Percentiles rank a stretch among this genome's conserved stretches.
These are phyloP conservation scores for Acer campestre DNA, from an alignment of 345 rosid genomes.

Conservation along the genomic window DNA sequence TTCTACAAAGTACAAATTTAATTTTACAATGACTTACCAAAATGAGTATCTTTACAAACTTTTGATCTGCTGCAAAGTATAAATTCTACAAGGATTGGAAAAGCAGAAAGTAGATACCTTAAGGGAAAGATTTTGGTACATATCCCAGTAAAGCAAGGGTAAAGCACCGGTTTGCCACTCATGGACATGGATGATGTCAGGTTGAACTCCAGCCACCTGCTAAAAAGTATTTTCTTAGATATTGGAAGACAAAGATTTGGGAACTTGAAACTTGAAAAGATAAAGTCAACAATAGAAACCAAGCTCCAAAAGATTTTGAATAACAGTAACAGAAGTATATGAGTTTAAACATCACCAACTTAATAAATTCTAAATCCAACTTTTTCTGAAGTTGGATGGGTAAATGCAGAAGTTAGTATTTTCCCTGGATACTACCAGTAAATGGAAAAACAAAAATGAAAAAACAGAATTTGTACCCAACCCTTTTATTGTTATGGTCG, in stretches of 20 bases:
- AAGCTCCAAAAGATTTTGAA: conserved; percentile 6
- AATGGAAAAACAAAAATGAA: neutral
- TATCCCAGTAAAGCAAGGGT: conserved; percentile 65
- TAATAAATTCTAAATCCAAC: neutral
- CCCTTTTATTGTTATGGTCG: neutral
- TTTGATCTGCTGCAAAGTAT: neutral
- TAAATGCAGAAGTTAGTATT: neutral
- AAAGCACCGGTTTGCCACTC: conserved; percentile 65
- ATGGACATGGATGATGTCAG: conserved; percentile 62
- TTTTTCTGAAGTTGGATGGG: neutral
- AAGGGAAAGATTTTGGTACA: conserved; percentile 52
- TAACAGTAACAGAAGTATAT: conserved; percentile 9
- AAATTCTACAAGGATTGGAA: neutral
- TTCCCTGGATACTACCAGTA: conserved; percentile 8
- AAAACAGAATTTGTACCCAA: neutral
- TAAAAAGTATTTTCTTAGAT: conserved; percentile 16
- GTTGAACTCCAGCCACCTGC: conserved; percentile 55
- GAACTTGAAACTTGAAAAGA: neutral
- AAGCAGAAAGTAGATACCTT: conserved; percentile 34
- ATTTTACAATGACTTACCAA: neutral
- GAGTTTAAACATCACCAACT: conserved; percentile 16
- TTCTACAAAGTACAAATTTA: conserved; percentile 32
- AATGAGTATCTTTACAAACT: neutral
- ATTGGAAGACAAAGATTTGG: neutral
- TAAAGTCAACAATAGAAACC: conserved; percentile 1